Conservation (phyloP, 2,329 filamentous ascomycete genomes). For the Paraphaeosphaeria minitans region DNA sequence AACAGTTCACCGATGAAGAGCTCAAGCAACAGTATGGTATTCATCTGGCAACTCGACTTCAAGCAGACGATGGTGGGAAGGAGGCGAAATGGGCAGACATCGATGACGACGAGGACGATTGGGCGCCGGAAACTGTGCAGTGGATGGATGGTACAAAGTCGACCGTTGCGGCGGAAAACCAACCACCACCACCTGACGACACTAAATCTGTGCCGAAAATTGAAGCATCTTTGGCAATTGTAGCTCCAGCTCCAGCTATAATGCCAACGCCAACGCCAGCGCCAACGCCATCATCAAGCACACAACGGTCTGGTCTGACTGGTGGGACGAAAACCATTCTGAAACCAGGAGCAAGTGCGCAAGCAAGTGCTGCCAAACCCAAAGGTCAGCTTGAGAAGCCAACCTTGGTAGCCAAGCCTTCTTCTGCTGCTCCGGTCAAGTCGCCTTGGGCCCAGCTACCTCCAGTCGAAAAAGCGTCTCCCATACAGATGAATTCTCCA, state of each 20-base stretch:
- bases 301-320: conserved; percentile 45
- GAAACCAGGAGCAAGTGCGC: conserved; percentile 51
- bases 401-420: conserved; percentile 73
- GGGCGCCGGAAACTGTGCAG: conserved; percentile 82
- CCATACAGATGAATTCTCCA: conserved; percentile 64
- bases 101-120: conserved; percentile 86
- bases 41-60: conserved; percentile 78
- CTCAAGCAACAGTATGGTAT: conserved; percentile 83
- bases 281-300: conserved; percentile 26
- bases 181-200: conserved; percentile 36
- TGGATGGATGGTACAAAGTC: conserved; percentile 90
- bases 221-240: conserved; percentile 8
- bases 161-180: conserved; percentile 62
- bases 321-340: conserved; percentile 55
- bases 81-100: conserved; percentile 90
- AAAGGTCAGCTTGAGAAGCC: conserved; percentile 73
- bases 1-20: conserved; percentile 85
- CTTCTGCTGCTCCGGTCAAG: conserved; percentile 73
- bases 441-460: conserved; percentile 91
- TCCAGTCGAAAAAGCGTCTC: conserved; percentile 80
- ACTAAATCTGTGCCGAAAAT: conserved; percentile 26
- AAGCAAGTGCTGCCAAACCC: conserved; percentile 44
- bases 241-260: conserved; percentile 20
- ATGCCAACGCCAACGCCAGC: conserved; percentile 18
- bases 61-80: conserved; percentile 72